phyloP scores from a whole-genome alignment of 1,139 yeast genomes.

The Blastobotrys proliferans region DNA sequence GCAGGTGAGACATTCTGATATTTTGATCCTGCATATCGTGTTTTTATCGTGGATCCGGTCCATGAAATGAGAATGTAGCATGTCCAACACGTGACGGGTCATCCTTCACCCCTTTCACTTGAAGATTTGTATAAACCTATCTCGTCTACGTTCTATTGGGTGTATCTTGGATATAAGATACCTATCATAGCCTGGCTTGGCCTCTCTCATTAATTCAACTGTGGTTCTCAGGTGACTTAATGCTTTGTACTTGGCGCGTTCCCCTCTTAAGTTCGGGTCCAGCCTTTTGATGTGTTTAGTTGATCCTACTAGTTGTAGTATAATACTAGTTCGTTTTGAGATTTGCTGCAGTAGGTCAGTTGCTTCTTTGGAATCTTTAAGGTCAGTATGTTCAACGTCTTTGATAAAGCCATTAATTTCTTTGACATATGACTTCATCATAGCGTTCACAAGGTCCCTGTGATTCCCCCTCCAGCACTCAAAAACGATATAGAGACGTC shows the following conservation, averaged over 20 bases:
- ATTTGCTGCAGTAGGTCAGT: neutral
- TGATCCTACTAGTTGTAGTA: neutral
- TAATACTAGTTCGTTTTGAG: neutral
- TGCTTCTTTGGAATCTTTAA: neutral
- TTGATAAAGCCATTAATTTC: conserved; percentile 3
- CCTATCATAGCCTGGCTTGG: conserved; percentile 3
- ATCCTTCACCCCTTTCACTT: neutral
- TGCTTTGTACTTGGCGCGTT: neutral
- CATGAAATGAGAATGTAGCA: neutral
- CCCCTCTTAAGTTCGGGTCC: neutral
- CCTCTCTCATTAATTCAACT: conserved; percentile 1
- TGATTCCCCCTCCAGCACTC: conserved; percentile 1
- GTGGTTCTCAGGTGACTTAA: neutral
- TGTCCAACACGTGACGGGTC: too few relatives aligned
- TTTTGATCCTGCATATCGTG: too few relatives aligned
- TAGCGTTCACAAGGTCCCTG: neutral
- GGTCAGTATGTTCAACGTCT: conserved; percentile 1
- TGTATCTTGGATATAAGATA: conserved; percentile 4
- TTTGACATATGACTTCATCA: neutral
- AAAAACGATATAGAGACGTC: neutral
- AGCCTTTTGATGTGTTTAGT: neutral
- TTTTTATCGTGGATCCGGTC: too few relatives aligned
- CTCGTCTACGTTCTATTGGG: neutral
- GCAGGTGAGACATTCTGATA: too few relatives aligned
- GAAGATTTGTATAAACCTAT: neutral